Base-by-base conservation (phyloP, 73 alveolate species). In the Durusdinium trenchii region DNA sequence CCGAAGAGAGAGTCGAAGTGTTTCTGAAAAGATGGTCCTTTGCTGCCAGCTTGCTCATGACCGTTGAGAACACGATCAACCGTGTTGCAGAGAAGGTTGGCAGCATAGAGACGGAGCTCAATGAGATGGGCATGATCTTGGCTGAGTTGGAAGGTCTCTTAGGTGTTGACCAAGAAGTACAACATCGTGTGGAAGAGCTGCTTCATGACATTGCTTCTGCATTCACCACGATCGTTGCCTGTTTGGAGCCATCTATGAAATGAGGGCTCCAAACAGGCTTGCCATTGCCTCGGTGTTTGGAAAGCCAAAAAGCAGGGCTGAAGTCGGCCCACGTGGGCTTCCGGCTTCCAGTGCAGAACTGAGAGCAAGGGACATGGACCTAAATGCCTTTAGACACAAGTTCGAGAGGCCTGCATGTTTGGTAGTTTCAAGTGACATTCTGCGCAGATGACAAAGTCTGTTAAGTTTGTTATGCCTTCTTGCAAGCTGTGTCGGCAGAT, bases 121-220 rank as follows among this genome's bases (percentile, higher is more conserved):
- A 71, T 71, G 83, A 71, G 43, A 71, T 71, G 83, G 45, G 83
- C 45, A 32, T 71, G 83, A 30, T 14, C 45, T 71, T 71, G 45
- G 83, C 38, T 26, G 83, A 71, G 83, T n/a, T 71, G 83, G 83
- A 71, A 42, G 83, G 83, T 42, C 23, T 71, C 47, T 42, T 71
- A 42, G 26, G 83, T 23, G 48, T 42, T n/a, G 83, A 71, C 32
- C 47, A 35, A 30, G 83, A n/a, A 71, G 83, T 42, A 4, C 12
- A 26, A n/a, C 45, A 12, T 71, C 83, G 45, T n/a, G 83, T 71
- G 83, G 83, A 71, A 16, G 83, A 71, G 47, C 45, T 71, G 47
- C 18, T 71, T n/a, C 36, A 71, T 71, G 83, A 71, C 83, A 71
- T 71, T n/a, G 45, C 47, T 71, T 26, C 26, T 26, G 83, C 23